Evolutionary conservation across 2,329 filamentous ascomycete genomes (phyloP).

Genomic region (Coniosporium uncinatum): DNA sequence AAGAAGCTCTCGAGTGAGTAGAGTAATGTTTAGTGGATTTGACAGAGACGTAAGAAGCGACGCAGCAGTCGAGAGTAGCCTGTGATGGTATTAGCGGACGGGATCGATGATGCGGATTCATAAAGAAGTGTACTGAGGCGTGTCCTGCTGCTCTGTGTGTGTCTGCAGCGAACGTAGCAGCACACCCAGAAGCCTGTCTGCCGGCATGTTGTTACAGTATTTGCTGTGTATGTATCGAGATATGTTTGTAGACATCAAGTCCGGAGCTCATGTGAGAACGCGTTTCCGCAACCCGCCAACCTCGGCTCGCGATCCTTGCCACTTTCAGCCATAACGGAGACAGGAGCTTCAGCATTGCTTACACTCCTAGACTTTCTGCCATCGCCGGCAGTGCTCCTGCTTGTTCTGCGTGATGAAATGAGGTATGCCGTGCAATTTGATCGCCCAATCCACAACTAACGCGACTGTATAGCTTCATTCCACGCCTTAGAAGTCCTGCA

Average conservation of each 20-base stretch:
- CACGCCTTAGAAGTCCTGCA: conserved; percentile 34
- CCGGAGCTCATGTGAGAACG: too few species aligned
- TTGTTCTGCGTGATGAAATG: neutral
- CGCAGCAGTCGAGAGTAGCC: conserved; percentile 58
- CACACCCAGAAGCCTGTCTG: conserved; percentile 60
- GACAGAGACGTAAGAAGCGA: conserved; percentile 63
- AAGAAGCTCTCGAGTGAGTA: conserved; percentile 68
- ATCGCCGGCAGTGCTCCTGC: too few species aligned
- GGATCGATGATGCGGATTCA: conserved; percentile 9
- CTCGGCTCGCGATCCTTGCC: too few species aligned
- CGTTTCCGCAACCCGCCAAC: too few species aligned
- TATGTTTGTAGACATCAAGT: too few species aligned
- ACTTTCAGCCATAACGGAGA: too few species aligned
- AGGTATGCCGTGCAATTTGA: neutral
- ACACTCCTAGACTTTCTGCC: too few species aligned
- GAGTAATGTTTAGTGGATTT: conserved; percentile 69
- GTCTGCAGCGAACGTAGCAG: conserved; percentile 59
- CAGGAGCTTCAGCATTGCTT: too few species aligned
- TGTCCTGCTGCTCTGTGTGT: conserved; percentile 52
- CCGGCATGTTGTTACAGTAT: conserved; percentile 55
- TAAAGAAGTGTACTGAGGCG: conserved; percentile 40
- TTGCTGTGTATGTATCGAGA: too few species aligned
- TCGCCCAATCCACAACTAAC: neutral
- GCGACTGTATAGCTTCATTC: conserved; percentile 29
- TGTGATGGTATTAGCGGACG: conserved; percentile 9